Base-by-base conservation (phyloP, 495 filamentous ascomycete species). In the Pyronema domesticum region DNA sequence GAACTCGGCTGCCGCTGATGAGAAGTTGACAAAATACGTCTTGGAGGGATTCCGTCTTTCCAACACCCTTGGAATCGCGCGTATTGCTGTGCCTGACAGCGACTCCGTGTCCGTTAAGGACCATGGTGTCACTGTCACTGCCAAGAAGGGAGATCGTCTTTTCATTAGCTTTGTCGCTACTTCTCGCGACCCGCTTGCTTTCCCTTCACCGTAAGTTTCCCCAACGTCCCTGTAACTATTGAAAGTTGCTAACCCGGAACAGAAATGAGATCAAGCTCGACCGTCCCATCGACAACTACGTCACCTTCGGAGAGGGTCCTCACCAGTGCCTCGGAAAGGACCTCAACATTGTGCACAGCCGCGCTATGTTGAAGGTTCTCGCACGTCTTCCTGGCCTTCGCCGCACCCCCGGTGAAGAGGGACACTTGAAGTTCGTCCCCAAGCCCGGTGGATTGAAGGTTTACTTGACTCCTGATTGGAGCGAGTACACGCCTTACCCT, bases 401-500 rank as follows among this genome's bases (percentile, higher is more conserved):
- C 15, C 23, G 58, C 9, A 56, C 53, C 6, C 60, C 60, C 6
- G 60, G 60, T 1, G 55, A 58, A 30, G 49, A 61, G 15, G 60
- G 60, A 0, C 37, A 46, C 23, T 17, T 63, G 53, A 61, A 61
- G 44, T 54, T 36, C 11, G 49, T 58, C 30, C 39, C 42, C 0
- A 56, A 46, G 34, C 14, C 55, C 8, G 52, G 52, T 9, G 56
- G 60, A 13, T 18, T 56, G 11, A 63, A 58, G 43, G 49, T 46
- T 5, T 63, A 63, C 23, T 49, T 63, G 59, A 63, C 33, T 0
- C 52, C 58, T 4, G 60, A 63, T 33, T 56, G 52, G 37, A 56
- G 59, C 33, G 23, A 58, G 15, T 63, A 58, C 11, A 43, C 58
- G 13, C 53, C 59, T 9, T 63, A 54, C n/a, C 60, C 60, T 14